Base-by-base conservation (phyloP, 345 rosid genomes). In the Citrus glauca region DNA sequence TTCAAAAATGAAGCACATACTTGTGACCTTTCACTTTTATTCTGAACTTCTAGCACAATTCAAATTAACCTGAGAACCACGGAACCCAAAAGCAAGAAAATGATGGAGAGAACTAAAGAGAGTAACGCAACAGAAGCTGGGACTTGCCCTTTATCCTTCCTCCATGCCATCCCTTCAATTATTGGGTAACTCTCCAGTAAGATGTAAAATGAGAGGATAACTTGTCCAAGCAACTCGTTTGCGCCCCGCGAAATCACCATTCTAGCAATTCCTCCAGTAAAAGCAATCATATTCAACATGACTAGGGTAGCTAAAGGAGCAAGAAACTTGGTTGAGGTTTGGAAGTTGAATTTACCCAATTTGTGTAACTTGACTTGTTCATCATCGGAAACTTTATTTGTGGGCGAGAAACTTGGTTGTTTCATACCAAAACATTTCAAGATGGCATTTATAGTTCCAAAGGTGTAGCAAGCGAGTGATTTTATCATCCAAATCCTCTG, bases 101-200 rank as follows among this genome's bases (percentile, higher is more conserved):
- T 10, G 71, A n/a, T 10, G 71, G 32, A 65, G 48, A 75, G 28
- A 20, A 27, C 69, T 1, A 75, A 60, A 65, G 62, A 75, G 1
- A 64, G n/a, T 2, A 64, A 1, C 50, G n/a, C 30, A 65, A 32
- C 42, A 7, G 63, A 32, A 65, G 24, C 19, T 9, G 84, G 80
- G 67, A 84, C 38, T 11, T 77, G 14, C 30, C 82, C 84, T 65
- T 61, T 74, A 22, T 78, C 86, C 75, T 81, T 78, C 65, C 84
- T 71, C 37, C 68, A 25, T 2, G 65, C 19, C 80, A 81, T 81
- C 30, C 86, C 82, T 63, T 84, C 84, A 69, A 75, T 74, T 42
- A 81, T 69, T 4, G 86, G 82, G 30, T 71, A 84, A 78, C 78
- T 84, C 24, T 68, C 62, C 10, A 60, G 35, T 57, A 78, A 28